phyloP scores from a whole-genome alignment of 2,329 filamentous ascomycete genomes.

The Xylaria sp. region DNA sequence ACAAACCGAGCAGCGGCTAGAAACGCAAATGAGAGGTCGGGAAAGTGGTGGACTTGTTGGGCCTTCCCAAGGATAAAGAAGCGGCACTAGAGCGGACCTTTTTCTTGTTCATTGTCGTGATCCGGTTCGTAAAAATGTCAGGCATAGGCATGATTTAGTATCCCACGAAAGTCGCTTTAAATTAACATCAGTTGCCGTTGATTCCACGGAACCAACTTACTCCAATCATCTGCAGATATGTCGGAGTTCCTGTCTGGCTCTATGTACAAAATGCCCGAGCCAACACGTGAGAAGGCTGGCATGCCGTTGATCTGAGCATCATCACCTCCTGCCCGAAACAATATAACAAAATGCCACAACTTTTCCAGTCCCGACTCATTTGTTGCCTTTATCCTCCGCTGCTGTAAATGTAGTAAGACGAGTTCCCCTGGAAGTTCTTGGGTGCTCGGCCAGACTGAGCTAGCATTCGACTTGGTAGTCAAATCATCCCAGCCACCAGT shows the following conservation, averaged over 20 bases:
- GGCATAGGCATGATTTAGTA: no score
- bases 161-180: no score
- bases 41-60: no score
- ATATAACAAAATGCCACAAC: background rate
- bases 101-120: no score
- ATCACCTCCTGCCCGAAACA: background rate
- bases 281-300: background rate
- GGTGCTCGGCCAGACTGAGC: background rate
- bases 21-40: no score
- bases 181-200: background rate
- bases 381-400: background rate
- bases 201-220: background rate
- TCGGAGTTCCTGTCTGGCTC: background rate
- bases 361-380: background rate
- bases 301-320: background rate
- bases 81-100: no score
- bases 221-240: background rate
- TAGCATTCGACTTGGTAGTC: background rate
- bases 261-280: background rate
- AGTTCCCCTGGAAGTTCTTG: background rate
- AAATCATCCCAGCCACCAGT: constrained; percentile 5
- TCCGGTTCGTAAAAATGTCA: no score
- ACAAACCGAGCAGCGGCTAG: no score
- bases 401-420: background rate
- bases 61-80: no score